phyloP scores from a whole-genome alignment of 2,329 filamentous ascomycete genomes.

The Dactylellina haptotyla region DNA sequence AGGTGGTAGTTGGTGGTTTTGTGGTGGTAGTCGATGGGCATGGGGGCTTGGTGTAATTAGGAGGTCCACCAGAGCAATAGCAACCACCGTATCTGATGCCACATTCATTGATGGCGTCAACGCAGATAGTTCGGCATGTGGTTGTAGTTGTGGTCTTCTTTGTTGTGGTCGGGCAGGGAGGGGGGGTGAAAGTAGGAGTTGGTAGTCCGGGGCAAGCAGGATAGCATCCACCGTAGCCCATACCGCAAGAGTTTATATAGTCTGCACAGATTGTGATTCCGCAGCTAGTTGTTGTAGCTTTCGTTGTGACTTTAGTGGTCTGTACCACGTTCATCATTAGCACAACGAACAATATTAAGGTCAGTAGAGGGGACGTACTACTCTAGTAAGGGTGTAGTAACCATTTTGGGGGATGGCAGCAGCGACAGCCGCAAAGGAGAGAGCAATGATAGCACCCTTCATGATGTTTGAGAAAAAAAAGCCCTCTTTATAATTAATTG shows the following conservation, averaged over 20 bases:
- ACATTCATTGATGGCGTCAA: conserved; percentile 54
- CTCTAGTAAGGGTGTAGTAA: conserved; percentile 7
- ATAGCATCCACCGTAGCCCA: conserved; percentile 38
- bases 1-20: conserved; percentile 32
- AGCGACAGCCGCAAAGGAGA: conserved; percentile 31
- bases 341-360: neutral
- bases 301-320: conserved; percentile 11
- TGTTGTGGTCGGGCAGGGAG: conserved; percentile 30
- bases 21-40: conserved; percentile 22
- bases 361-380: conserved; percentile 20
- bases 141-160: conserved; percentile 23
- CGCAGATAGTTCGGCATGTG: conserved; percentile 45
- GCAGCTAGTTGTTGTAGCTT: neutral
- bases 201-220: conserved; percentile 20
- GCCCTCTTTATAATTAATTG: too few species aligned
- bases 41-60: conserved; percentile 27
- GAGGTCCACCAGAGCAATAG: conserved; percentile 18
- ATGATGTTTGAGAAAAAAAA: conserved; percentile 24
- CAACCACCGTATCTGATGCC: conserved; percentile 55
- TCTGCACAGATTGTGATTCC: conserved; percentile 44
- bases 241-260: conserved; percentile 47
- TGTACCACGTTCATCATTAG: conserved; percentile 5
- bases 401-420: conserved; percentile 33
- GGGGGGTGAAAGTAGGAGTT: conserved; percentile 32
- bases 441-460: conserved; percentile 26